Base-by-base conservation (phyloP, 148 eudicot species). In the Agrostemma githago region DNA sequence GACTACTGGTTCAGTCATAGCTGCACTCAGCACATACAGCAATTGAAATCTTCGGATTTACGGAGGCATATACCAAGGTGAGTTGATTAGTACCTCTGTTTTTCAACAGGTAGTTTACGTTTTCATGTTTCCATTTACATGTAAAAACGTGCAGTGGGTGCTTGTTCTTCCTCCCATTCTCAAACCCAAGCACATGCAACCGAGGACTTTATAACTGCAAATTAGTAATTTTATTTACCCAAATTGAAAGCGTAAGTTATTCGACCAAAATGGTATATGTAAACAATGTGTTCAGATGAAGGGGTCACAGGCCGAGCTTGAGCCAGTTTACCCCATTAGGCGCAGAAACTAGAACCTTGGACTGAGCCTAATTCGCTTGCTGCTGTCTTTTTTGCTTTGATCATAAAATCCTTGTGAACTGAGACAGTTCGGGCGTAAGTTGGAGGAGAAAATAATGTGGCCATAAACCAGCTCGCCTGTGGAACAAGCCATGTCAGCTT, bases 11-110 rank as follows among this genome's bases (percentile, higher is more conserved):
- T 88, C 93, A 4, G 93, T 92, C 58, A 83, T 95, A 16, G 90
- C 97, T 77, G 94, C 98, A n/a, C 89, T 95, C 81, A 95, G 98
- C 87, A 67, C 89, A 39, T 88, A 86, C 86, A 82, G 78, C 63
- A 88, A 86, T 46, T 92, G 84, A 82, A 53, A 60, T 61, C 65
- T 72, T 67, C 39, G 14, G 17, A 57, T 51, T 43, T 40, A 56
- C 59, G 17, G 66, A 61, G 43, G 69, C 70, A 68, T 62, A 68
- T 46, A 44, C 46, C 46, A n/a, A 76, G 57, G 65, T 60, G 48
- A 48, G 43, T 70, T n/a, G 37, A 43, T 16, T 42, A n/a, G 5
- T 9, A 67, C 12, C 2, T 11, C 37, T 16, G 15, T 39, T 14
- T 64, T 5, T 62, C 40, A 8, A 6, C 56, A 68, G 58, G 48